Conservation (phyloP, 2,329 filamentous ascomycete species). For the Apiospora arundinis region DNA sequence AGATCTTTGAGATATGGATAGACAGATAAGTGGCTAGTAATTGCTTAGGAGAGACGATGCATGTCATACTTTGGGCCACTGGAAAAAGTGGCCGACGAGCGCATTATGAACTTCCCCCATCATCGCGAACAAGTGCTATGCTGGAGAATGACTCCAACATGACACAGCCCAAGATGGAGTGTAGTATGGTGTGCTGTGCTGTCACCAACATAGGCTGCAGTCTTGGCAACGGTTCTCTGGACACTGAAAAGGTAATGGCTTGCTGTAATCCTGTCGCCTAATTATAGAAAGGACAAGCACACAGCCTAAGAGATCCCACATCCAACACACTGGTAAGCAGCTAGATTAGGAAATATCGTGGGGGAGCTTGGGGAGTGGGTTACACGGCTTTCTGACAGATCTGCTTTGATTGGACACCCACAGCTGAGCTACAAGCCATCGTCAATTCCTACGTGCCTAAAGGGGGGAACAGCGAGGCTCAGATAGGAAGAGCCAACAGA, state of each 20-base stretch:
- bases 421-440: neutral
- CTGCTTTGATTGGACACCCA: neutral
- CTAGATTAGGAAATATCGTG: neutral
- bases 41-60: neutral
- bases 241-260: neutral
- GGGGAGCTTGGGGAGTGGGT: neutral
- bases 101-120: neutral
- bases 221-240: neutral
- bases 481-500: neutral
- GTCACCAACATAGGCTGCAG: conserved; percentile 6
- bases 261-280: neutral
- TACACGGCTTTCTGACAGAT: neutral
- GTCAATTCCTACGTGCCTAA: neutral
- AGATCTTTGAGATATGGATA: neutral
- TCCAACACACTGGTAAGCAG: too few relatives aligned
- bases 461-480: neutral
- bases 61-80: neutral
- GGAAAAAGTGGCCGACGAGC: neutral
- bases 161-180: neutral
- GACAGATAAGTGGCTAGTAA: neutral
- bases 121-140: neutral
- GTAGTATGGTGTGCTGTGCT: neutral
- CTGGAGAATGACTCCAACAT: neutral
- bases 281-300: conserved; percentile 9
- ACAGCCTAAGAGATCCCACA: neutral